These are phyloP conservation scores for Tylopilus sp. DNA, from an alignment of 1,284 basidiomycete species.

Conservation along the genomic window DNA sequence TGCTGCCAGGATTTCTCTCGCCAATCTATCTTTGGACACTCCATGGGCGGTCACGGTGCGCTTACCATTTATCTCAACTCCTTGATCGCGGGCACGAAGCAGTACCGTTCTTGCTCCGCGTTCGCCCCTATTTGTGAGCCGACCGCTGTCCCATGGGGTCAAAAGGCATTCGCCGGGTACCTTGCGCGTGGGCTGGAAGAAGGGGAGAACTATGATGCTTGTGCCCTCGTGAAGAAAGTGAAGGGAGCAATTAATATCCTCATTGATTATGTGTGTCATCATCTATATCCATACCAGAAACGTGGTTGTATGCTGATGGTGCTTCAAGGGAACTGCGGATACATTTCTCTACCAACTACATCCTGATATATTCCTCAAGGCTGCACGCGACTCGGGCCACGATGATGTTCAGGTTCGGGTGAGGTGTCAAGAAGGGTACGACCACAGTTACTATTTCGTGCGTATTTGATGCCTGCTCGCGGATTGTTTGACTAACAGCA, in stretches of 20 bases:
- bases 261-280: constrained; percentile 77
- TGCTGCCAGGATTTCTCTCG: constrained; percentile 69
- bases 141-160: constrained; percentile 89
- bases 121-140: constrained; percentile 96
- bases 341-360: constrained; percentile 92
- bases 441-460: constrained; percentile 95
- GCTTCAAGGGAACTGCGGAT: constrained; percentile 81
- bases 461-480: constrained; percentile 51
- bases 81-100: constrained; percentile 58
- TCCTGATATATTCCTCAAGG: constrained; percentile 89
- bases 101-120: constrained; percentile 92
- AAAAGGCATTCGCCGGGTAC: constrained; percentile 95
- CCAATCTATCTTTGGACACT: constrained; percentile 89
- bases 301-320: constrained; percentile 14
- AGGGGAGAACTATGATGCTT: constrained; percentile 86
- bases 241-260: constrained; percentile 83
- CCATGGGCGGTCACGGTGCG: constrained; percentile 94
- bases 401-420: constrained; percentile 84
- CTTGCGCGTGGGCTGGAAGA: constrained; percentile 84
- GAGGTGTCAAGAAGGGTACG: constrained; percentile 89
- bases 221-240: constrained; percentile 78
- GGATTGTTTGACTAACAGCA: constrained; percentile 78
- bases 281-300: neutral
- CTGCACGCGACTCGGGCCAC: constrained; percentile 79
- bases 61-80: constrained; percentile 91